These are phyloP conservation scores for Emydomyces testavorans DNA, from an alignment of 2,329 filamentous ascomycete genomes.

Conservation along the genomic window DNA sequence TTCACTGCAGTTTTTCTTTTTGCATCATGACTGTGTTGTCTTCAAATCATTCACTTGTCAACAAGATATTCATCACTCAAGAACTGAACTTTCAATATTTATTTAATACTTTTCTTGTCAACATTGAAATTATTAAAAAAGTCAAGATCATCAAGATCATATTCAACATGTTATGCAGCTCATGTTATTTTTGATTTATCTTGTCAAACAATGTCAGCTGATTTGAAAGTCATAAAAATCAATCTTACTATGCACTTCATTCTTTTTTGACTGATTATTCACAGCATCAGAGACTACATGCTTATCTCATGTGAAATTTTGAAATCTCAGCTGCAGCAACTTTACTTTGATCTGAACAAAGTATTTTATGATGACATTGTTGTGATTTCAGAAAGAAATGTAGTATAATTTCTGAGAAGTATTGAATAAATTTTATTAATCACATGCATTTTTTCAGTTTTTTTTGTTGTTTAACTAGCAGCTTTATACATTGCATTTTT, in stretches of 20 bases:
- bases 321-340: neutral
- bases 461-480: neutral
- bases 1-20: neutral
- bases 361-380: constrained; percentile 4
- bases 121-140: neutral
- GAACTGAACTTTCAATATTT: neutral
- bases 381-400: neutral
- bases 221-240: neutral
- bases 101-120: too few relatives aligned
- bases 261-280: constrained; percentile 3
- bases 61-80: constrained; percentile 1
- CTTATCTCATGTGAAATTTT: neutral
- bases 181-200: neutral
- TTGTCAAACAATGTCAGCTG: neutral
- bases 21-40: neutral
- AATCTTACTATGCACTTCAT: neutral
- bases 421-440: neutral
- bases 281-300: constrained; percentile 3
- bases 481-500: neutral
- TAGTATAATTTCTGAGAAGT: neutral
- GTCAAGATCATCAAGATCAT: neutral
- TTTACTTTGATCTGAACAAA: neutral
- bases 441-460: neutral
- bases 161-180: neutral
- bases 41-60: neutral